Evolutionary conservation across 176 grass and related monocot species (phyloP).

Genomic region (Leersia perrieri): DNA sequence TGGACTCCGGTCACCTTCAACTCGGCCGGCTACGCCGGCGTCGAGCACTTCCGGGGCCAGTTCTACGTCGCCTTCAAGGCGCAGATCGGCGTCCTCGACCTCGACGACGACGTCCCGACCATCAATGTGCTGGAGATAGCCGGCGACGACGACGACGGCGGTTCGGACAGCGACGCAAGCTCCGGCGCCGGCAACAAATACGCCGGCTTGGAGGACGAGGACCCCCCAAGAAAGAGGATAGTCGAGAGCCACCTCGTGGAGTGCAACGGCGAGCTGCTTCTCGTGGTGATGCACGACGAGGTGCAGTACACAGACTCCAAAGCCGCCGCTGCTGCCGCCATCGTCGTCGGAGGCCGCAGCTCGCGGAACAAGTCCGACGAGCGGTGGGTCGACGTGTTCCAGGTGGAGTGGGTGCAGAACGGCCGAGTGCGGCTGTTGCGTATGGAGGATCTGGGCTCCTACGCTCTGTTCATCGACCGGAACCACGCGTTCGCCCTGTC

Average conservation of each 20-base stretch:
- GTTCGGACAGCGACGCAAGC: background rate
- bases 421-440: constrained; percentile 4
- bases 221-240: background rate
- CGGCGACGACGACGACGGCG: background rate
- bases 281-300: constrained; percentile 29
- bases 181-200: too few relatives aligned
- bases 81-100: constrained; percentile 11
- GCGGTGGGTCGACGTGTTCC: constrained; percentile 36
- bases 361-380: background rate
- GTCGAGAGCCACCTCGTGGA: constrained; percentile 45
- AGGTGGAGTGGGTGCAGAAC: constrained; percentile 10
- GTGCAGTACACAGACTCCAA: constrained; percentile 7
- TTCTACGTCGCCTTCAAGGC: constrained; percentile 50
- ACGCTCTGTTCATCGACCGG: constrained; percentile 39
- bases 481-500: constrained; percentile 45
- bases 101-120: background rate
- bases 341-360: background rate
- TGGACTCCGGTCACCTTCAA: constrained; percentile 36
- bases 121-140: constrained; percentile 4
- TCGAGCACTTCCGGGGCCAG: constrained; percentile 30
- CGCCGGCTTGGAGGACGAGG: background rate
- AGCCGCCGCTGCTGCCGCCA: too few relatives aligned
- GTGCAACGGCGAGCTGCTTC: constrained; percentile 33
- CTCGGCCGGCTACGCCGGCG: constrained; percentile 38
- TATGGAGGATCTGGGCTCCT: background rate